These are phyloP conservation scores for Trametes gibbosa DNA, from an alignment of 768 basidiomycete genomes.

Conservation along the genomic window DNA sequence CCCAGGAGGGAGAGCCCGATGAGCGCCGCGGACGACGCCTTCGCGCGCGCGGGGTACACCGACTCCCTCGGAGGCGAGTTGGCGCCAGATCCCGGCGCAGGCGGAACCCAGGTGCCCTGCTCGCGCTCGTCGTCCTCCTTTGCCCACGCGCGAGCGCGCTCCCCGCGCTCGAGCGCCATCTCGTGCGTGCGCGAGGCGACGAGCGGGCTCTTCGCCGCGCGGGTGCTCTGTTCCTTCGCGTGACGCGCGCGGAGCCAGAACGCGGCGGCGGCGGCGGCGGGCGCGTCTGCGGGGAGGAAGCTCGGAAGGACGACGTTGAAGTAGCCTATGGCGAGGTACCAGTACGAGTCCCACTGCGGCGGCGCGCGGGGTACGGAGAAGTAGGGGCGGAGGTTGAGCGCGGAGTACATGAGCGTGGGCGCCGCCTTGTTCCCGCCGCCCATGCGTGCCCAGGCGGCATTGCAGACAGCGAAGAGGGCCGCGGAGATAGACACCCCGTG, in stretches of 20 bases:
- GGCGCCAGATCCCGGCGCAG: slow-evolving; percentile 18
- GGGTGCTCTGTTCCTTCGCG: slow-evolving; percentile 66
- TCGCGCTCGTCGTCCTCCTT: slow-evolving; percentile 71
- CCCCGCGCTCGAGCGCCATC: slow-evolving; percentile 64
- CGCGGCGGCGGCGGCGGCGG: slow-evolving; percentile 35
- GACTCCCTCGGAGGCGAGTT: slow-evolving; percentile 15
- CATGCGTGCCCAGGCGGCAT: slow-evolving; percentile 67
- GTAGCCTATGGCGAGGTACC: slow-evolving; percentile 79
- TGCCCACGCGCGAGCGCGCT: slow-evolving; percentile 63
- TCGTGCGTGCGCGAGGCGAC: slow-evolving; percentile 56
- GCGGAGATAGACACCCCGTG: slow-evolving; percentile 73
- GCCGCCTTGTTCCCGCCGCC: slow-evolving; percentile 42
- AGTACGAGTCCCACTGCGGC: slow-evolving; percentile 59
- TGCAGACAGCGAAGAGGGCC: slow-evolving; percentile 72
- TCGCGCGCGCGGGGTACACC: slow-evolving; percentile 30
- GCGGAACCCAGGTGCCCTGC: slow-evolving; percentile 39
- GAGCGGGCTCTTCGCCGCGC: slow-evolving; percentile 63
- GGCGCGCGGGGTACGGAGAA: slow-evolving; percentile 35
- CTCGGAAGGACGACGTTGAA: slow-evolving; percentile 79
- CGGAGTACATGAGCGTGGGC: slow-evolving; percentile 83
- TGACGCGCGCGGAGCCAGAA: slow-evolving; percentile 76
- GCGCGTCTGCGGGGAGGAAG: slow-evolving; percentile 55
- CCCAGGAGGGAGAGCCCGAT: slow-evolving; percentile 83
- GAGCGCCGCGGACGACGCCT: slow-evolving; percentile 57
- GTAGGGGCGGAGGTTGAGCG: slow-evolving; percentile 73